Percentiles rank a stretch among this genome's conserved stretches.
phyloP scores from a whole-genome alignment of 768 basidiomycete species.

The Boletus tomentosulus region DNA sequence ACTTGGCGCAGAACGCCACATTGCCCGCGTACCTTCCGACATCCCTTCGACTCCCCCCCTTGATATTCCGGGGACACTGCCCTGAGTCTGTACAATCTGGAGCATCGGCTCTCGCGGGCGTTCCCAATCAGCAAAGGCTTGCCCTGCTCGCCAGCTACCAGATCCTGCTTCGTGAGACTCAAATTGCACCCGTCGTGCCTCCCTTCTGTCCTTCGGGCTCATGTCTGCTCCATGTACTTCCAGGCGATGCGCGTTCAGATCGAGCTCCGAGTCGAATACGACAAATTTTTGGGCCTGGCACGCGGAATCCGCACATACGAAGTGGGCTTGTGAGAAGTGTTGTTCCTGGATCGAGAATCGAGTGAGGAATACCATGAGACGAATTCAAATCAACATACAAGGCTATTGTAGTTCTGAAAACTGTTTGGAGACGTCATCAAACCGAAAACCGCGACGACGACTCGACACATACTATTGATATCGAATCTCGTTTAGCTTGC shows the following conservation, averaged over 20 bases:
- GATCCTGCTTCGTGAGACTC: conserved; percentile 23
- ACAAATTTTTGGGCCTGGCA: conserved; percentile 92
- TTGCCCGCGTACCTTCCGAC: neutral
- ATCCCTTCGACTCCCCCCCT: neutral
- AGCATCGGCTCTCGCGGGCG: neutral
- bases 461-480: conserved; percentile 67
- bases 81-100: neutral
- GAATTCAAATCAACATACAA: conserved; percentile 43
- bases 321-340: conserved; percentile 74
- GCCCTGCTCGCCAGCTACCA: conserved; percentile 14
- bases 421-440: conserved; percentile 33
- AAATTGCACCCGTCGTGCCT: conserved; percentile 67
- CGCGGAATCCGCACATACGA: conserved; percentile 65
- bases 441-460: neutral
- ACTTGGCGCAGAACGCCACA: neutral
- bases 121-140: neutral
- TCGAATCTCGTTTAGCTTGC: conserved; percentile 73
- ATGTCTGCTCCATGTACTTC: conserved; percentile 76
- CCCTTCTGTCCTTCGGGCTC: conserved; percentile 64
- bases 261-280: conserved; percentile 83
- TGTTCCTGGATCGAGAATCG: conserved; percentile 47
- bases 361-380: neutral
- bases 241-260: conserved; percentile 89
- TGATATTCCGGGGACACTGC: neutral
- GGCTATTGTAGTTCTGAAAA: conserved; percentile 72